Base-by-base conservation (phyloP, 2,329 filamentous ascomycete genomes). In the Arthroderma uncinatum region DNA sequence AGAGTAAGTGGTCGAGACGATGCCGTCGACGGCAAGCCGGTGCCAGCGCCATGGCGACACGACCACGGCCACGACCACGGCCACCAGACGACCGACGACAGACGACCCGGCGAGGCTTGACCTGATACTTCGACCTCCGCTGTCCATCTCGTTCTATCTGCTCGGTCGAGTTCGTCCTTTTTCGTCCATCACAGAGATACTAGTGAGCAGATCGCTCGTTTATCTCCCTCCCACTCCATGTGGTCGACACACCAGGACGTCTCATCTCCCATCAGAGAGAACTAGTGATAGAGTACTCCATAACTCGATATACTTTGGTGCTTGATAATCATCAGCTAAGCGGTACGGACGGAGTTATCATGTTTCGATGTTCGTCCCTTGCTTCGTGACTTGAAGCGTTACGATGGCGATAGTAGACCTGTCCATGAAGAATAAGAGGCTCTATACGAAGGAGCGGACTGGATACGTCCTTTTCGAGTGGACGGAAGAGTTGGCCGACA, bases 311-410 rank as follows among this genome's bases (percentile, higher is more conserved):
- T n/a, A 30, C 28, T 19, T 47, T 47, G 28, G 10, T 33, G 47
- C 47, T 50, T 50, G 47, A 50, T 50, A 50, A 50, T 50, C 47
- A 30, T 50, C 47, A 50, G 47, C 28, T 50, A 50, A 50, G 47
- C 47, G 6, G 12, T 34, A 12, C 33, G 33, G 33, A 48, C 25
- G 25, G 47, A 19, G 21, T 47, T 47, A 14, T 10, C 23, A 3
- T 30, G 28, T 47, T 47, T 50, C 23, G n/a, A 34, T n/a, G n/a
- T 4, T 30, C 23, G 44, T 23, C 25, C 44, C 23, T 48, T 48
- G 44, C 44, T 48, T 48, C 44, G 23, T 44, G 44, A 48, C 25
- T 21, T 23, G 44, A 48, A 21, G n/a, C 7, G 7, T 30, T 14
- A 8, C 12, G 25, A 50, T 50, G 47, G 47, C 47, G 14, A 33